A percentile compares a stretch with the other conserved stretches of the same genome.
phyloP scores from a whole-genome alignment of 345 rosid genomes.

The Gossypium sturtianum region DNA sequence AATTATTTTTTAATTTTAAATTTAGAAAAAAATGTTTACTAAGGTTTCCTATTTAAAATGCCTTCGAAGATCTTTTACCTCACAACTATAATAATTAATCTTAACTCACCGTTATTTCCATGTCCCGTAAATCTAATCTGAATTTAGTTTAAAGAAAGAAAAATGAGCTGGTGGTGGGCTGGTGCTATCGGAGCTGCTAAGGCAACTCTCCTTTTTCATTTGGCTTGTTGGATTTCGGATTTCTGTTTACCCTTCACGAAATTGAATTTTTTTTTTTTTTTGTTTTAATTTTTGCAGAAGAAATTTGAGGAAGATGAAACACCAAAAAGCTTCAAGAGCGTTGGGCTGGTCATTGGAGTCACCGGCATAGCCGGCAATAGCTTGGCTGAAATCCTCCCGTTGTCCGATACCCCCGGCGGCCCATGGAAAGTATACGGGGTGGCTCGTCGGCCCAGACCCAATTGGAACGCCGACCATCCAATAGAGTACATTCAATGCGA shows the following conservation, averaged over 20 bases:
- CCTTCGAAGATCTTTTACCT: too few relatives aligned
- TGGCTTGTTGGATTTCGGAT: background rate
- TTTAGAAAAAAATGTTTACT: too few relatives aligned
- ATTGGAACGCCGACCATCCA: too few relatives aligned
- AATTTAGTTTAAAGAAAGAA: slow-evolving; percentile 4
- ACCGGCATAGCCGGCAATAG: too few relatives aligned
- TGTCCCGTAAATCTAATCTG: background rate
- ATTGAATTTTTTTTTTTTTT: background rate
- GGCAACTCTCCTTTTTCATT: slow-evolving; percentile 8
- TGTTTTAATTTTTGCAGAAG: slow-evolving; percentile 18
- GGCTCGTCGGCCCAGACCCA: too few relatives aligned
- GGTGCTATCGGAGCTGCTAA: slow-evolving; percentile 48
- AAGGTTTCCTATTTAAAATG: too few relatives aligned
- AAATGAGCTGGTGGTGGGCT: slow-evolving; percentile 35
- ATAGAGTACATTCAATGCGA: slow-evolving; percentile 9
- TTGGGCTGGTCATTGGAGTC: slow-evolving; percentile 49
- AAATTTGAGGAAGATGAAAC: slow-evolving; percentile 32
- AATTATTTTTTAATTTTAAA: too few relatives aligned
- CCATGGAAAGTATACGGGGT: too few relatives aligned
- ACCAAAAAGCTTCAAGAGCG: slow-evolving; percentile 48
- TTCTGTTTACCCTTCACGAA: background rate
- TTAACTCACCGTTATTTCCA: too few relatives aligned
- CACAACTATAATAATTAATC: too few relatives aligned
- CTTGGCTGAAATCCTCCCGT: too few relatives aligned
- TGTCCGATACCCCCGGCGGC: too few relatives aligned